Base-by-base conservation (phyloP, 768 basidiomycete genomes). In the Suillus brevipes region DNA sequence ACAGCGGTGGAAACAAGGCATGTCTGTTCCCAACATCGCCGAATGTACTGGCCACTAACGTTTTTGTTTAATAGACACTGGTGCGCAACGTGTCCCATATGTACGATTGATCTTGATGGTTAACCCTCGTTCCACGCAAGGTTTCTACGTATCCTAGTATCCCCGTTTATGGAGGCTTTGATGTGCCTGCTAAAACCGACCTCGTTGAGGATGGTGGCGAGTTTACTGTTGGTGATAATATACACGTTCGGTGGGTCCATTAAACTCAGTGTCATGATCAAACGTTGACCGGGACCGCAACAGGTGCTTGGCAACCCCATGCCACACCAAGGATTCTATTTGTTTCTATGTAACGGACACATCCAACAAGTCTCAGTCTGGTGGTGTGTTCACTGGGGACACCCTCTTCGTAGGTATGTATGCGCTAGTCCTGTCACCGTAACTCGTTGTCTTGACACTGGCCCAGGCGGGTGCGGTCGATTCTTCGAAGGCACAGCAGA, bases 281-380 rank as follows among this genome's bases (percentile, higher is more conserved):
- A 50, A 25, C 43, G 28, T 50, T 70, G 62, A 69, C 50, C 64
- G 38, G 36, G 38, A 53, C 9, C 25, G 57, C 23, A 28, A 16
- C 66, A 92, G 92, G 75, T 93, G 91, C 76, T 78, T 95, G 28
- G 89, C 92, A 31, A 95, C 93, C 1, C 93, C 95, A 1, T 96
- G 95, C 78, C 97, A 98, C 76, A 99, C 97, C 4, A 92, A 92
- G 74, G 97, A 98, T 78, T 97, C 96, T 18, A 96, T 97, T 70
- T 97, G 92, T 81, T 99, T 88, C 81, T 84, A 91, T 74, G 84
- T 88, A 62, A 93, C 90, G 38, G 75, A 81, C 25, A 68, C 74
- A 28, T 77, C 85, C 31, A 70, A 80, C 57, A 74, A 75, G 31
- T 70, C 72, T 12, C 87, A 87, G 66, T 80, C 90, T 0, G 90